phyloP scores from a whole-genome alignment of 768 basidiomycete genomes.

The Mycena amicta region DNA sequence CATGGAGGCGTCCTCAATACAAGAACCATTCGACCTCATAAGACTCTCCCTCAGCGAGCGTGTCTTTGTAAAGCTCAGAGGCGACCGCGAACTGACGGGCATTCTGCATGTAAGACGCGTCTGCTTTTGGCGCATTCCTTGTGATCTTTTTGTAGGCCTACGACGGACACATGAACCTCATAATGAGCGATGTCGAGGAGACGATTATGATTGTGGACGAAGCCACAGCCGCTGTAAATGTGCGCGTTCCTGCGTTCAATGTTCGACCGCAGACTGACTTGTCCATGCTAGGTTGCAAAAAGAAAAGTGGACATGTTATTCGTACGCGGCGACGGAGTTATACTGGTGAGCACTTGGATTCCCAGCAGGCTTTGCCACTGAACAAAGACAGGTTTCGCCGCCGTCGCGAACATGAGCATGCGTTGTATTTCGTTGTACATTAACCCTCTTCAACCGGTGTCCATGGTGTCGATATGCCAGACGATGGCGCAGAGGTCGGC shows the following conservation, averaged over 20 bases:
- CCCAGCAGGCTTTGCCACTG: slow-evolving; percentile 16
- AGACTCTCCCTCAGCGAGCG: slow-evolving; percentile 95
- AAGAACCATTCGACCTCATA: slow-evolving; percentile 97
- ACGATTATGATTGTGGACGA: slow-evolving; percentile 94
- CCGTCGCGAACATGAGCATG: slow-evolving; percentile 65
- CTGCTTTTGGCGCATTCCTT: slow-evolving; percentile 9
- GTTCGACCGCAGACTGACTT: not conserved
- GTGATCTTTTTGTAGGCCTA: slow-evolving; percentile 71
- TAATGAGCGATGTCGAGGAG: slow-evolving; percentile 96
- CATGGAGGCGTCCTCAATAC: slow-evolving; percentile 81
- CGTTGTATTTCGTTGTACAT: slow-evolving; percentile 19
- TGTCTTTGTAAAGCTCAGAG: slow-evolving; percentile 95
- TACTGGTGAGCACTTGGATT: slow-evolving; percentile 62
- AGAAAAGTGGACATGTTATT: slow-evolving; percentile 98
- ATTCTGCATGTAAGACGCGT: slow-evolving; percentile 74
- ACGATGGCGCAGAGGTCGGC: slow-evolving; percentile 21
- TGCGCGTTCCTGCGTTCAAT: slow-evolving; percentile 30
- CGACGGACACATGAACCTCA: slow-evolving; percentile 99
- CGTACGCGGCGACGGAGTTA: slow-evolving; percentile 96
- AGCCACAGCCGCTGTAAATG: slow-evolving; percentile 74
- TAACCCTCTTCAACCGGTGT: slow-evolving; percentile 12
- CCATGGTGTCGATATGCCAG: slow-evolving; percentile 31
- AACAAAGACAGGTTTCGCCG: slow-evolving; percentile 65
- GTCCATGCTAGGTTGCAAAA: slow-evolving; percentile 65
- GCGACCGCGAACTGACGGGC: slow-evolving; percentile 89